Evolutionary conservation across 148 eudicot species (phyloP).

Genomic region (Limonium bicolor): DNA sequence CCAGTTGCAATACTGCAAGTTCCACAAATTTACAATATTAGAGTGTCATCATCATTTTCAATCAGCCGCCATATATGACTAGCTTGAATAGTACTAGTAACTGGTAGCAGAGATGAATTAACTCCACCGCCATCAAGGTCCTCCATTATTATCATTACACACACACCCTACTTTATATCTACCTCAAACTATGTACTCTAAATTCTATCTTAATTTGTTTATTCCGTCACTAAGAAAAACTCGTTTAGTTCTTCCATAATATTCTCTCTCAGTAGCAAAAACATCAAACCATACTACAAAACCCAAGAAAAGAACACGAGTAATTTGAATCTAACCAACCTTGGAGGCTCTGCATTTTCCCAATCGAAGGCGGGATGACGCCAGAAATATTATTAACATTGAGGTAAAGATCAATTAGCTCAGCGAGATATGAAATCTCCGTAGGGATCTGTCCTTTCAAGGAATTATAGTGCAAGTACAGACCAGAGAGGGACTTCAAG

Average conservation of each 20-base stretch:
- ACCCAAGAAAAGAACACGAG: background rate
- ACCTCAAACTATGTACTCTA: no score
- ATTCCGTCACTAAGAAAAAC: background rate
- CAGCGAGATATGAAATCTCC: conserved; percentile 43
- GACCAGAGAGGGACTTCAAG: conserved; percentile 53
- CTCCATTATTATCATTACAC: no score
- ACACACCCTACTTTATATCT: no score
- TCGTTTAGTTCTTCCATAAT: no score
- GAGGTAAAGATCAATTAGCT: conserved; percentile 70
- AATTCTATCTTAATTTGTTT: background rate
- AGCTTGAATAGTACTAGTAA: no score
- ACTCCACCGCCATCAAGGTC: no score
- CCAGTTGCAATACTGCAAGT: conserved; percentile 61
- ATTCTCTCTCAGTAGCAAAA: background rate
- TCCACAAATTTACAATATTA: no score
- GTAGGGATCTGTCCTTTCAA: conserved; percentile 53
- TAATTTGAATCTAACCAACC: conserved; percentile 33
- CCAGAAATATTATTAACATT: conserved; percentile 63
- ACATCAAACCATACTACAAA: background rate
- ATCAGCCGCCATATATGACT: no score
- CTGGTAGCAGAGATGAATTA: no score
- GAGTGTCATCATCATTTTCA: no score
- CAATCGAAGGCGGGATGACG: conserved; percentile 35
- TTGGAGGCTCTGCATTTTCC: conserved; percentile 67
- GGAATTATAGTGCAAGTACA: conserved; percentile 71